These are phyloP conservation scores for Viola pubescens DNA, from an alignment of 441 rosid genomes.

Conservation along the genomic window DNA sequence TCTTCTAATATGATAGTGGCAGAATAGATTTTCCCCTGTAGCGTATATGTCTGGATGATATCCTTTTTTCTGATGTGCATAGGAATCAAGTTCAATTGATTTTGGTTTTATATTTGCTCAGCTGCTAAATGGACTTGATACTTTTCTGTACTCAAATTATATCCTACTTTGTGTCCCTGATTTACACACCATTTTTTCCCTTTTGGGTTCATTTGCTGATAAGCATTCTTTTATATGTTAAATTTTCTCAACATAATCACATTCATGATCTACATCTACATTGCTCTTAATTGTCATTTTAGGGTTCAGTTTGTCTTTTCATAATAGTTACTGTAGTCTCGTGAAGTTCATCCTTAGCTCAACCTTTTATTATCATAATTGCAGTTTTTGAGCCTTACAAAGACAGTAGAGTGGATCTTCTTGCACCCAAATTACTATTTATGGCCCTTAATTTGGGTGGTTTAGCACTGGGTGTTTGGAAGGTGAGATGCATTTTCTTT, in stretches of 20 bases:
- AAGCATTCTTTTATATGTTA: not conserved
- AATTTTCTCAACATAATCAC: not conserved
- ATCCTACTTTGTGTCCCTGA: too few relatives aligned
- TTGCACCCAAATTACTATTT: conserved; percentile 78
- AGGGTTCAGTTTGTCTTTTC: not conserved
- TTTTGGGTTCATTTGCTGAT: not conserved
- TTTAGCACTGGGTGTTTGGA: conserved; percentile 91
- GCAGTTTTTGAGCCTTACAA: conserved; percentile 98
- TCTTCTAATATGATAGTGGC: too few relatives aligned
- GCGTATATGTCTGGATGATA: too few relatives aligned
- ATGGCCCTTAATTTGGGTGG: conserved; percentile 94
- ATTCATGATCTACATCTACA: not conserved
- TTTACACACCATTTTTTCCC: not conserved
- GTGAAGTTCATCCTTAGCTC: not conserved
- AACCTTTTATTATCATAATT: conserved; percentile 10
- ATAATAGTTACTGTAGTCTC: not conserved
- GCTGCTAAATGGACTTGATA: too few relatives aligned
- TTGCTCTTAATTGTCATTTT: not conserved
- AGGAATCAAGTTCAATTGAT: too few relatives aligned
- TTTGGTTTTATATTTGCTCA: too few relatives aligned
- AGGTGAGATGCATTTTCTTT: conserved; percentile 40
- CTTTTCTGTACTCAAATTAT: too few relatives aligned
- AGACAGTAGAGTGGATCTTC: conserved; percentile 82
- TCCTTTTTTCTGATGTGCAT: too few relatives aligned
- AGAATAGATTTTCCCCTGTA: too few relatives aligned